Evolutionary conservation across 2,329 filamentous ascomycete species (phyloP), one percentile per base, ranked within the genome.

Genomic region (Coniochaeta sp.): DNA sequence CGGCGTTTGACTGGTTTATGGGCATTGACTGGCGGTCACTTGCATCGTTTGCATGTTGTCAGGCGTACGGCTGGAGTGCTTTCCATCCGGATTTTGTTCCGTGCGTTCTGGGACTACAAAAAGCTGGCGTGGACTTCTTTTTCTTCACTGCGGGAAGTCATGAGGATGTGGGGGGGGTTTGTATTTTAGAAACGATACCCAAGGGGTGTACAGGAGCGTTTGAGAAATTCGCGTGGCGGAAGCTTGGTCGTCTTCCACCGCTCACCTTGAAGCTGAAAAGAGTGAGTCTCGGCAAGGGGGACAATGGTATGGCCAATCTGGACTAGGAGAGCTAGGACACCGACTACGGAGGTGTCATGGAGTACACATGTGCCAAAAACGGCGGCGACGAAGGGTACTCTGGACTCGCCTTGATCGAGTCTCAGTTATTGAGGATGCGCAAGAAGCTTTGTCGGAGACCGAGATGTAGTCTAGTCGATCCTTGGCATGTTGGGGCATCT

Each of bases 141-240:
- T 47, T 49, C 31, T 35, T 50, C 42, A 26, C 31, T 49, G 35
- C 35, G 14, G 51, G 50, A 30, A 52, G 32, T 38, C 16, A 28
- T 16, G 35, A 50, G 28, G 10, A 48, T 16, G 38, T n/a, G n/a
- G n/a, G 26, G 20, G 53, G 53, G 49, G 40, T 49, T 51, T 51
- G 51, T 57, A 53, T 57, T 61, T 59, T 55, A 62, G 53, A 57
- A 58, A 58, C 60, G 63, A 65, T 65, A 65, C 62, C 63, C 63
- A 56, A 54, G 58, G 57, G 54, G 53, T 53, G 7, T 20, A 20
- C 4, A 40, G 9, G 35, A 40, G 51, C 51, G 52, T 35, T 31
- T 12, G 50, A 42, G 40, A 47, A 46, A 27, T 22, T 30, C 22
- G 18, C 51, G 49, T 48, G 26, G 42, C 31, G 31, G 40, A 47